Evolutionary conservation across 2,329 filamentous ascomycete genomes (phyloP).

Genomic region (Xylaria sp.): DNA sequence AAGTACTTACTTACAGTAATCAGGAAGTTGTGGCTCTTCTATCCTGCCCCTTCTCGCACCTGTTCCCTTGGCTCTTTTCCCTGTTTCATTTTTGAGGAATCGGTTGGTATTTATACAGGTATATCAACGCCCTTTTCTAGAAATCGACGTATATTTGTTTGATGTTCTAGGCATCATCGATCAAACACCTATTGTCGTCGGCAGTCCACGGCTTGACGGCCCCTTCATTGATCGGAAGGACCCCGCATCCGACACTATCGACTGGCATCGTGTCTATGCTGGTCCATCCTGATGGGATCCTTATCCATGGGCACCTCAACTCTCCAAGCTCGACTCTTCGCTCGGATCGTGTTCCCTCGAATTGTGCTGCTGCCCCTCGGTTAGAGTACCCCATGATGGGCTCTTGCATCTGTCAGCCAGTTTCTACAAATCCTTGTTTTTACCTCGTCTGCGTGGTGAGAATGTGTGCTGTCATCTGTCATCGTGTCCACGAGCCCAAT

Average conservation of each 20-base stretch:
- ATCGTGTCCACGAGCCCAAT: not conserved
- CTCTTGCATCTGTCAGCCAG: not conserved
- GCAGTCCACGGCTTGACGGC: conserved; percentile 25
- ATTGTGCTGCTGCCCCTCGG: not conserved
- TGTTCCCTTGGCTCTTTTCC: not conserved
- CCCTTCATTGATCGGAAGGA: conserved; percentile 30
- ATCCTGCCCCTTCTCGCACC: too few relatives aligned
- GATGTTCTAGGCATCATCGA: conserved; percentile 29
- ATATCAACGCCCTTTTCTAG: not conserved
- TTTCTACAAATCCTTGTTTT: not conserved
- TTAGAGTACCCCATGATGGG: not conserved
- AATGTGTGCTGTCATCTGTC: not conserved
- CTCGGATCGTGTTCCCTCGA: not conserved
- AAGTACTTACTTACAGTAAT: too few relatives aligned
- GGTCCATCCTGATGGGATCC: not conserved
- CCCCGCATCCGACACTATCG: conserved; percentile 30
- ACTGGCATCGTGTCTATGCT: too few relatives aligned
- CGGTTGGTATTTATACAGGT: not conserved
- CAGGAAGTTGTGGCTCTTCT: too few relatives aligned
- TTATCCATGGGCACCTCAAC: not conserved
- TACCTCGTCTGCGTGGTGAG: not conserved
- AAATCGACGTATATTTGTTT: conserved; percentile 22
- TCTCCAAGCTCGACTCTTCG: not conserved
- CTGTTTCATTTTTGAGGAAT: not conserved
- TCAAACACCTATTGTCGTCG: conserved; percentile 27